Percentiles rank a stretch among this genome's conserved stretches.
Conservation (phyloP, 2,329 filamentous ascomycete species). For the Atkinsonella texensis region DNA sequence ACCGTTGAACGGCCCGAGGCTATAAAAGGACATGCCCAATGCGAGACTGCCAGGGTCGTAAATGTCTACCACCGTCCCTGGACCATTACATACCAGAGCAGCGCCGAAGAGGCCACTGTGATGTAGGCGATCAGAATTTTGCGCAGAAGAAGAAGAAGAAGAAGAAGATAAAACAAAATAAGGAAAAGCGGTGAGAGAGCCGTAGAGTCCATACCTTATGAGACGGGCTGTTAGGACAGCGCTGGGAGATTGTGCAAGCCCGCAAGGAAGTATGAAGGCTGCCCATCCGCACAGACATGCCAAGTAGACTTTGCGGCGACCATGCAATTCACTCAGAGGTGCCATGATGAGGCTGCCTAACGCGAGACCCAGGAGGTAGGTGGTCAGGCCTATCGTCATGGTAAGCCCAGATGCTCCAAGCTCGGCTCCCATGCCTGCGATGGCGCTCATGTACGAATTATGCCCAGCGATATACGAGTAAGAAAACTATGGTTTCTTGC, state of each 20-base stretch:
- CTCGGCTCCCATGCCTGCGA: slow-evolving; percentile 54
- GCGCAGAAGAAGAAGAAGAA: background rate
- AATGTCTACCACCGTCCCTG: slow-evolving; percentile 74
- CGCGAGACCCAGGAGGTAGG: slow-evolving; percentile 65
- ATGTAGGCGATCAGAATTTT: background rate
- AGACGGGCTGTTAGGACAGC: slow-evolving; percentile 62
- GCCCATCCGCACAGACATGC: slow-evolving; percentile 51
- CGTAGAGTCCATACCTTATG: slow-evolving; percentile 43
- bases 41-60: slow-evolving; percentile 66
- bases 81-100: slow-evolving; percentile 72
- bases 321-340: slow-evolving; percentile 60
- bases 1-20: slow-evolving; percentile 72
- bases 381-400: slow-evolving; percentile 63
- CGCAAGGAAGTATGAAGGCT: slow-evolving; percentile 60
- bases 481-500: no score
- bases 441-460: slow-evolving; percentile 52
- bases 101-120: slow-evolving; percentile 42
- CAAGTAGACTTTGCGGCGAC: slow-evolving; percentile 55
- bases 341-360: slow-evolving; percentile 60
- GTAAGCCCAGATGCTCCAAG: slow-evolving; percentile 48
- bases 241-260: slow-evolving; percentile 52
- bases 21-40: slow-evolving; percentile 60
- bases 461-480: no score
- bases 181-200: no score
- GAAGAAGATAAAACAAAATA: no score